phyloP scores from a whole-genome alignment of 306 rosid species.

The Inga oerstediana region DNA sequence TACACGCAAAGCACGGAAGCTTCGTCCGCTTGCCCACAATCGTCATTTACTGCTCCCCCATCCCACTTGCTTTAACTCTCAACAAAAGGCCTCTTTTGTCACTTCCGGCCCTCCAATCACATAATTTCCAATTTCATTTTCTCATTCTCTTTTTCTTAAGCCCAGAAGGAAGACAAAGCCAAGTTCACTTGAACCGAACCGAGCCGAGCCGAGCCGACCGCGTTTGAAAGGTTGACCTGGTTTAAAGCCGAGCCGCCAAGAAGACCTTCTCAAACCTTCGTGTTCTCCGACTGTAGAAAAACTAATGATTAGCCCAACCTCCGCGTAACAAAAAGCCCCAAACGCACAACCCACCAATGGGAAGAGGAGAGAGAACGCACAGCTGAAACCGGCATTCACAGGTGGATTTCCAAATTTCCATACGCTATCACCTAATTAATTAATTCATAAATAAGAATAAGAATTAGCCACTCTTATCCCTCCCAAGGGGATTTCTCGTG shows the following conservation, averaged over 20 bases:
- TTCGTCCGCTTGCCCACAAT: constrained; percentile 39
- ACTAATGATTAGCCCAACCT: constrained; percentile 70
- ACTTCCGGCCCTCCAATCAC: constrained; percentile 17
- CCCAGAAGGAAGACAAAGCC: neutral
- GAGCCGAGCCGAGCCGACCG: constrained; percentile 5
- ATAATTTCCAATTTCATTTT: neutral
- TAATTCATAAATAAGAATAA: neutral
- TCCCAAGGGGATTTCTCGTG: constrained; percentile 1
- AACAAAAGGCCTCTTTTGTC: constrained; percentile 6
- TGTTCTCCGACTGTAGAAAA: constrained; percentile 54
- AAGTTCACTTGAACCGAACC: neutral
- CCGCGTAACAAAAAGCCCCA: constrained; percentile 60
- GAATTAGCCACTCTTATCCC: neutral
- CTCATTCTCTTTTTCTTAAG: neutral
- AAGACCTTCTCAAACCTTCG: constrained; percentile 35
- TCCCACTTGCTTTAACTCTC: neutral
- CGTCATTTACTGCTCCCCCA: constrained; percentile 18
- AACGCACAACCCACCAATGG: constrained; percentile 46
- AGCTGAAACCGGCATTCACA: constrained; percentile 29
- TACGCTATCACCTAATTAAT: neutral
- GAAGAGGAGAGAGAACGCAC: constrained; percentile 29
- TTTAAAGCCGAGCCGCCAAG: constrained; percentile 46
- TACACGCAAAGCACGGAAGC: constrained; percentile 57
- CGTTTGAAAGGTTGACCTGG: constrained; percentile 32
- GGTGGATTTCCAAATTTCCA: neutral